Percentiles rank a stretch among this genome's conserved stretches.
Conservation (phyloP, 768 basidiomycete genomes). For the Pleurotus citrinopileatus region DNA sequence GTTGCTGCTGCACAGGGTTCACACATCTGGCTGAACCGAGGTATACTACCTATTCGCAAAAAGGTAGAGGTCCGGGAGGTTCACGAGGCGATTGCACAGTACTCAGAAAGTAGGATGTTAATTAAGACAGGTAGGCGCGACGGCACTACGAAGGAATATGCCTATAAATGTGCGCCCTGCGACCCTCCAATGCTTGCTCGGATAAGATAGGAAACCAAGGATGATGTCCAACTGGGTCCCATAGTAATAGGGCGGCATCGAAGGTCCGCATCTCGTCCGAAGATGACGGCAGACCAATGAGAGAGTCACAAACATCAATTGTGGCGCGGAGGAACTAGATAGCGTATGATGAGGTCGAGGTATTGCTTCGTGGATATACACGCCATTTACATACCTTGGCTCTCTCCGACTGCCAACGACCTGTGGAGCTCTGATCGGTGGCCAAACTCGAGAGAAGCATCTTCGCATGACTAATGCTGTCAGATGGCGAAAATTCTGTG, state of each 20-base stretch:
- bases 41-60: too few relatives aligned
- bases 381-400: constrained; percentile 48
- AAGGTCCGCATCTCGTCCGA: constrained; percentile 34
- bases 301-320: constrained; percentile 30
- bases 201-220: constrained; percentile 51
- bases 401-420: constrained; percentile 45
- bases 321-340: constrained; percentile 40
- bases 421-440: constrained; percentile 25
- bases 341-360: constrained; percentile 1
- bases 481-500: constrained; percentile 35
- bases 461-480: constrained; percentile 41
- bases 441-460: constrained; percentile 31
- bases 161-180: too few relatives aligned
- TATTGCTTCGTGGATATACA: constrained; percentile 7
- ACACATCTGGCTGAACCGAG: too few relatives aligned
- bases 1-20: too few relatives aligned
- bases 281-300: constrained; percentile 34
- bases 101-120: too few relatives aligned
- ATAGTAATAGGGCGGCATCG: constrained; percentile 37
- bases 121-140: too few relatives aligned
- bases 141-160: too few relatives aligned
- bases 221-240: constrained; percentile 41
- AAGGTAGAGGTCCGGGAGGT: too few relatives aligned
- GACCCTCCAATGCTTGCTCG: constrained; percentile 14
- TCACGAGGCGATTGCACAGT: too few relatives aligned